Base-by-base conservation (phyloP, 495 filamentous ascomycete genomes). In the Penicillium coffeae region DNA sequence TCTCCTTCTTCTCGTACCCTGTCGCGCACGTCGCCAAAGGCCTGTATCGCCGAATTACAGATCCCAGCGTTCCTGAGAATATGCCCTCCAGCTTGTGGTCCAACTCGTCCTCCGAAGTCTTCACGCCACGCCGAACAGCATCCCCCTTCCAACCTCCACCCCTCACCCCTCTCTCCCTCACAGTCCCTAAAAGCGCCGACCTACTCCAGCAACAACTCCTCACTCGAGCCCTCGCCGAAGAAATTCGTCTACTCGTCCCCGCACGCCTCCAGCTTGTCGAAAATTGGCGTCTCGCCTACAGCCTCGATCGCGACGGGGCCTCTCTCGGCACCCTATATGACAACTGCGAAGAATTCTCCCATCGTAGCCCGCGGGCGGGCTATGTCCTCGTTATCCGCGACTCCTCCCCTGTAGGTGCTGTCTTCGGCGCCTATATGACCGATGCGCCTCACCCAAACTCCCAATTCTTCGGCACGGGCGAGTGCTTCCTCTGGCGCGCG, bases 401-500 rank as follows among this genome's bases (percentile, higher is more conserved):
- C 58, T 75, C 73, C 10, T 78, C 77, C 21, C 58, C 65, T 14
- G 49, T 58, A 18, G 56, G 52, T 45, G 60, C 92, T 77, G 78
- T 91, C 42, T 98, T 98, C 62, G 93, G 93, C 63, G 90, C 92
- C 43, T 97, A 96, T 69, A 81, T 97, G 50, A 93, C 88, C 52
- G 91, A 97, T 58, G 73, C 83, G 21, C 90, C 90, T 3, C 85
- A 84, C 56, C 87, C 88, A 0, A 65, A 78, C n/a, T 59, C 87
- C 0, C 88, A 91, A 45, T 98, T 93, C 75, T 97, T 83, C 65
- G 93, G 93, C 62, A 96, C 86, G 1, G 93, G 94, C 54, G 93
- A 98, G 70, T 96, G 94, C 65, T 98, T 98, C 73, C 84, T 98
- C 60, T 98, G 93, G 93, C 86, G 89, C 33, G 87, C 90, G 1